Evolutionary conservation across 805 yeast genomes (phyloP), one percentile per base, ranked within the genome.

Genomic region (Wickerhamiella lipophila): DNA sequence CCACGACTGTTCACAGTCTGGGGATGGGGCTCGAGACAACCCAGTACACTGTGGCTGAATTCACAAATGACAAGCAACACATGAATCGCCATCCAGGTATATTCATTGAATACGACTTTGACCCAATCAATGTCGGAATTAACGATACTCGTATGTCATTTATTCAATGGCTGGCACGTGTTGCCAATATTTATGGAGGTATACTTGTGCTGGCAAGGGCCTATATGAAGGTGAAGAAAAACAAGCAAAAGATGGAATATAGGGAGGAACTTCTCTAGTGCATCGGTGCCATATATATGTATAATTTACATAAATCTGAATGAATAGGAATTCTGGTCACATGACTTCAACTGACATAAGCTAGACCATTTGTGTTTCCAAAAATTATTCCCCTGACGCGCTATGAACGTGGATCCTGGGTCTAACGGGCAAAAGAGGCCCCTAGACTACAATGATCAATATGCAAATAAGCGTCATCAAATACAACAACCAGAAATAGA

Each of bases 141-240:
- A 71, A 70, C 22, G 96, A 89, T 59, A 70, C 67, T 48, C 72
- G 97, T 53, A 69, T 89, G 36, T 73, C 89, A 3, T 89, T 89
- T 61, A 61, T 78, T 38, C 84, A 81, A 57, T 89, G 89, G 64
- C 66, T 86, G 7, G 76, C 86, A 9, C 75, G 88, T 55, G 65
- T 88, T 44, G 81, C 82, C 6, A 88, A 95, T 2, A 81, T 89
- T 12, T 60, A 80, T 18, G 95, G 96, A 12, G 96, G 96, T 11
- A 64, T 86, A 12, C 68, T 83, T 50, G 51, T 56, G 29, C 30
- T 45, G 15, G 48, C 18, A 6, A 29, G 48, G 12, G 42, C 42
- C 19, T 36, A 25, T 25, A n/a, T 44, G 32, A 44, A 34, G 34
- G 8, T 44, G 16, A 5, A 38, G 13, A 42, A 29, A 16, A 18